Base-by-base conservation (phyloP, 768 basidiomycete species). In the Cystobasidium tubakii region DNA sequence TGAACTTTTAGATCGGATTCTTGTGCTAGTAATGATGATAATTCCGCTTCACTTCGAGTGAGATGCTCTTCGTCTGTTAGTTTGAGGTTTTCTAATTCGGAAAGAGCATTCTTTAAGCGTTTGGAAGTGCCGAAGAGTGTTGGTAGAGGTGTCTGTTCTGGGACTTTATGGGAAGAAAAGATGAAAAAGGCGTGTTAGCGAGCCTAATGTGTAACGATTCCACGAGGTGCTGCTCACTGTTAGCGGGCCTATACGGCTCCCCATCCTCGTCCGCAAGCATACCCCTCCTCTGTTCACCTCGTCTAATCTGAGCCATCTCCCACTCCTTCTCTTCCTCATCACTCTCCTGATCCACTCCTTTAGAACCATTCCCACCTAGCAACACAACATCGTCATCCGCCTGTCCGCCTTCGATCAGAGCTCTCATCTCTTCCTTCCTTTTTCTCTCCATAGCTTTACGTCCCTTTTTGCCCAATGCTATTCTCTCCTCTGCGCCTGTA, bases 261-360 rank as follows among this genome's bases (percentile, higher is more conserved):
- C 31, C 64, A 82, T 81, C 36, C n/a, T 54, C 17, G 31, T 13
- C 74, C 44, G n/a, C 74, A 75, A 12, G 66, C 69, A 12, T 74
- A 67, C 62, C 75, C 62, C 27, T 77, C 76, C 54, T 78, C 75
- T 31, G 67, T 69, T 64, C 77, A 64, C 75, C 83, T 73, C 82
- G 71, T 54, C 78, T 72, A 21, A 81, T 81, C 78, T 84, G 83
- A 9, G 82, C 83, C 62, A 76, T 75, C 71, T 82, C 82, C 82
- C 82, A 82, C 42, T 72, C 69, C 73, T 31, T 65, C 60, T 82
- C 82, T 29, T 79, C 80, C 39, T 81, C 81, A 46, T 82, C 82
- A 29, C 81, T 81, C 21, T 81, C 80, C 9, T 82, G 81, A 50
- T 50, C 46, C 44, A 29, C 10, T 25, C 15, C 23, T 17, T 13